Percentiles rank a stretch among this genome's conserved stretches.
Evolutionary conservation across 306 rosid genomes (phyloP).

Genomic region (Vigna trinervia): DNA sequence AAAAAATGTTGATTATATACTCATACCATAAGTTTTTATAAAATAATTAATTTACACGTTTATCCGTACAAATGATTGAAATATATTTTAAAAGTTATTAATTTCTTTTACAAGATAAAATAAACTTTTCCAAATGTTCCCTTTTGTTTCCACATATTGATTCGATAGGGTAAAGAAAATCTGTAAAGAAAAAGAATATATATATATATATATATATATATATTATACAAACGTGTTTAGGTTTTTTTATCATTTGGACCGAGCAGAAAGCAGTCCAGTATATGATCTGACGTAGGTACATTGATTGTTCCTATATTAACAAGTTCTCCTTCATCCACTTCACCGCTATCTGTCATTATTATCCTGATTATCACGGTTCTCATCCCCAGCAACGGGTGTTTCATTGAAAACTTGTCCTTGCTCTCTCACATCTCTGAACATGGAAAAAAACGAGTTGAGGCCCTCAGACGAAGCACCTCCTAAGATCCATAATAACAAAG

Average conservation of each 20-base stretch:
- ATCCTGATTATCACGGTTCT: constrained; percentile 51
- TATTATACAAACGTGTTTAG: constrained; percentile 28
- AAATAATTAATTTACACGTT: background rate
- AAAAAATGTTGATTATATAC: background rate
- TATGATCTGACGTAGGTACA: constrained; percentile 33
- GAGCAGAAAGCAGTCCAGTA: constrained; percentile 27
- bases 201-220: background rate
- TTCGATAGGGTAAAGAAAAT: background rate
- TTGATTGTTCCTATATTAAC: constrained; percentile 41
- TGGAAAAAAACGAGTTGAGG: constrained; percentile 80
- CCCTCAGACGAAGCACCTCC: constrained; percentile 97
- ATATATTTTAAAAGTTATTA: background rate
- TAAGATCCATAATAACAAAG: constrained; percentile 84
- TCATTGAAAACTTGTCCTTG: constrained; percentile 78
- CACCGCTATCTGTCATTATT: constrained; percentile 48
- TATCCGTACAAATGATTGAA: background rate
- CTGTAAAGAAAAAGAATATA: constrained; percentile 15
- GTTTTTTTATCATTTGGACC: constrained; percentile 26
- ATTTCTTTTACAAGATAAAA: background rate
- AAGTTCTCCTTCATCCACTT: constrained; percentile 11
- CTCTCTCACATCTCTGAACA: constrained; percentile 91
- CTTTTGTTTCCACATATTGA: background rate
- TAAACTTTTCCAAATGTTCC: background rate
- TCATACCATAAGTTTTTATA: no score
- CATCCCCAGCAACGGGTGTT: constrained; percentile 56